These are phyloP conservation scores for Fusarium coffeatum DNA, from an alignment of 2,329 filamentous ascomycete species.

Conservation along the genomic window DNA sequence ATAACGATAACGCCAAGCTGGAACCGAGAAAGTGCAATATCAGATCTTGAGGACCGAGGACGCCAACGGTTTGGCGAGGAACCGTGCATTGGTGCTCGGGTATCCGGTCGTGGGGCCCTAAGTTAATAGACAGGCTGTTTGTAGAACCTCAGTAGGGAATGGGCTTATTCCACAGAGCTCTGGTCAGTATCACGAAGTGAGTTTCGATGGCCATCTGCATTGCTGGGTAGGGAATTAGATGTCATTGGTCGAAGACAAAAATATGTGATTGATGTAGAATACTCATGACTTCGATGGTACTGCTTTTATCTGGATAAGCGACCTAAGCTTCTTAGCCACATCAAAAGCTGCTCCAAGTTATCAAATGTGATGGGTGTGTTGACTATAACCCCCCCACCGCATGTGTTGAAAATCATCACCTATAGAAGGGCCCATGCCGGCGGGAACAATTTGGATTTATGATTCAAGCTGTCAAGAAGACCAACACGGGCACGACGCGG, in stretches of 20 bases:
- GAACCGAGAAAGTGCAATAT: background rate
- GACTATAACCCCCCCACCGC: background rate
- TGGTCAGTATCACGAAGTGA: background rate
- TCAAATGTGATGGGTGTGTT: background rate
- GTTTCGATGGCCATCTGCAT: background rate
- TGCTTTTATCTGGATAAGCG: background rate
- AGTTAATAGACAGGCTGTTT: background rate
- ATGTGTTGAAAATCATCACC: background rate
- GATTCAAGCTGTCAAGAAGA: background rate
- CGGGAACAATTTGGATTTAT: background rate
- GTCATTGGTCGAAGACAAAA: too few relatives aligned
- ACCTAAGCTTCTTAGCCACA: background rate
- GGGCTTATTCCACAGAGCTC: too few relatives aligned
- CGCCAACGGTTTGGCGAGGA: background rate
- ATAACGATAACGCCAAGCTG: background rate
- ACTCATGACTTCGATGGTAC: background rate
- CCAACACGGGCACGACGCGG: background rate
- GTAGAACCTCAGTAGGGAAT: background rate
- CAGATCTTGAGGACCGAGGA: background rate
- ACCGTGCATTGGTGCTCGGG: background rate
- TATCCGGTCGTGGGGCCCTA: background rate
- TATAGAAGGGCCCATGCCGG: background rate
- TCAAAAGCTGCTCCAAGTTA: background rate
- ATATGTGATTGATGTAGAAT: background rate
- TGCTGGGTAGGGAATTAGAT: background rate